Evolutionary conservation across 306 rosid species (phyloP).

Genomic region (Rosa lucieae): DNA sequence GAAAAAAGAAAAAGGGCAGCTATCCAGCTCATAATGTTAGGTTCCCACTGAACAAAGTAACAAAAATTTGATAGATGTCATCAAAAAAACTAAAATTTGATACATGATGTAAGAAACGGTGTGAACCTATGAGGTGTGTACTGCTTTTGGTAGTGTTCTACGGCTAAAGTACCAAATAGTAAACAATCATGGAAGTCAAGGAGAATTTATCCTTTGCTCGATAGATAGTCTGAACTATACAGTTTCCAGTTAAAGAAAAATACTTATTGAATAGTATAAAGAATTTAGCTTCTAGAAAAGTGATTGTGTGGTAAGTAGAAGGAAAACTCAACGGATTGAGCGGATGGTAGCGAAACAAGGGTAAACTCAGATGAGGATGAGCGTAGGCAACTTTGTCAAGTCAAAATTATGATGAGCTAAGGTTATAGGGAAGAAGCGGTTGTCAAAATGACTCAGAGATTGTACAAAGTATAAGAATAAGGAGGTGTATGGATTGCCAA

Average conservation of each 20-base stretch:
- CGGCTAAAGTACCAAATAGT: background rate
- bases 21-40: conserved; percentile 6
- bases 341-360: background rate
- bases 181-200: background rate
- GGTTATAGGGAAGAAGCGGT: background rate
- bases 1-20: background rate
- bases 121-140: background rate
- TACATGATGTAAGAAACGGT: background rate
- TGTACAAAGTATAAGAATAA: background rate
- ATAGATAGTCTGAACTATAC: background rate
- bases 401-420: background rate
- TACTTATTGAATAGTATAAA: background rate
- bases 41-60: background rate
- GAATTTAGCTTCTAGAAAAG: background rate
- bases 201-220: background rate
- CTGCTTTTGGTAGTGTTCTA: background rate
- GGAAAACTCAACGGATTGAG: background rate
- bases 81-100: background rate
- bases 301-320: background rate
- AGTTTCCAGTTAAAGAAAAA: background rate
- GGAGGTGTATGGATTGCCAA: background rate
- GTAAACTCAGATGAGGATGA: background rate
- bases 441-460: background rate
- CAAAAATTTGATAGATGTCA: background rate
- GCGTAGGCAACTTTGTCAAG: background rate